phyloP scores from a whole-genome alignment of 1,139 yeast species.

The Pichia sp. region DNA sequence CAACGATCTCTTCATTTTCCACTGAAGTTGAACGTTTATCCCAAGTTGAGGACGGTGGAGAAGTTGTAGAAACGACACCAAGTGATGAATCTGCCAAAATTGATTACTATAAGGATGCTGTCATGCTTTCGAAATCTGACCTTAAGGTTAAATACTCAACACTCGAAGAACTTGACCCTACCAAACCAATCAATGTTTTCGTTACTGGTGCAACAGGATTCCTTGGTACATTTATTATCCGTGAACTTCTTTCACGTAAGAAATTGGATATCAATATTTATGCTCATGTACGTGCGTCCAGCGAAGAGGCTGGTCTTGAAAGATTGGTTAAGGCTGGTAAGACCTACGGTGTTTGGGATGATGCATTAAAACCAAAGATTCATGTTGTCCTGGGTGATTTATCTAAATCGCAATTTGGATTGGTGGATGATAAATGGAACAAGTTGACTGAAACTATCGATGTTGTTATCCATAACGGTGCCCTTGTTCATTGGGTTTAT shows the following conservation, averaged over 20 bases:
- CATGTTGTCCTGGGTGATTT: conserved; percentile 82
- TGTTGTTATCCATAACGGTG: conserved; percentile 92
- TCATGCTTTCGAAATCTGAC: conserved; percentile 40
- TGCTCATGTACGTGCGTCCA: conserved; percentile 89
- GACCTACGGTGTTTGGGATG: conserved; percentile 85
- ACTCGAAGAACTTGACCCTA: conserved; percentile 33
- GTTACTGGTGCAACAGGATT: conserved; percentile 97
- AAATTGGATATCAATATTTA: conserved; percentile 50
- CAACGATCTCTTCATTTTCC: conserved; percentile 79
- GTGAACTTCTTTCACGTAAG: conserved; percentile 61
- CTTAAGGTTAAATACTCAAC: conserved; percentile 43
- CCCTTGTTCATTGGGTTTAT: conserved; percentile 97
- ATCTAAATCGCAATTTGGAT: conserved; percentile 66
- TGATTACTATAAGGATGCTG: conserved; percentile 76
- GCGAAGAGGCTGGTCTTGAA: conserved; percentile 62
- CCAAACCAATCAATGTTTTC: conserved; percentile 56
- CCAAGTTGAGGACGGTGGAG: conserved; percentile 38
- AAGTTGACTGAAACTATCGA: conserved; percentile 58
- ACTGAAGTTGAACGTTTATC: conserved; percentile 57
- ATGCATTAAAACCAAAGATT: conserved; percentile 51
- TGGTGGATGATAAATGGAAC: conserved; percentile 54
- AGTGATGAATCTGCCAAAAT: conserved; percentile 29
- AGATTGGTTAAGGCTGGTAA: conserved; percentile 73
- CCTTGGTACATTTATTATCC: conserved; percentile 81
- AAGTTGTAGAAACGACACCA: conserved; percentile 10